Evolutionary conservation across 2,329 filamentous ascomycete genomes (phyloP), one percentile per base, ranked within the genome.

Genomic region (Diaporthe sp.): DNA sequence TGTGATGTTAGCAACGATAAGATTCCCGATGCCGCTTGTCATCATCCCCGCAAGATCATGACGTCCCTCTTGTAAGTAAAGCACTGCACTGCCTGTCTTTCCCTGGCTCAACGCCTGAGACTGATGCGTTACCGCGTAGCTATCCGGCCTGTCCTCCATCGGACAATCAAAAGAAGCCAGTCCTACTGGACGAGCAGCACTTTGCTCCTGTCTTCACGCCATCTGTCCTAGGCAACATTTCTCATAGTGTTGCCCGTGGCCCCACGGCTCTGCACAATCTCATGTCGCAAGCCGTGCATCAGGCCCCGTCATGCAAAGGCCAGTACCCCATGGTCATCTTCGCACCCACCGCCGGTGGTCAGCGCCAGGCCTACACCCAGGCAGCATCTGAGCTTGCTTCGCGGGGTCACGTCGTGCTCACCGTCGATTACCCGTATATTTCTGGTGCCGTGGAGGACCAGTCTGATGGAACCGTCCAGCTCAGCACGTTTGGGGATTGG

Each of bases 341-440:
- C 53, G 72, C 55, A 44, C 75, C 75, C 34, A 46, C 70, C 17
- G 62, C 31, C 4, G 69, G 73, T 39, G 70, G 69, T 58, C 75
- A 77, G 62, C 73, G 73, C 39, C 75, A 75, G 73, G 55, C 69
- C 10, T 77, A 77, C 25, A 73, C 75, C 8, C 75, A 77, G 69
- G 28, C 31, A 17, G 75, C 75, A 44, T 57, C 69, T 58, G 73
- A 77, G 15, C 68, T 71, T 70, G 75, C 75, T 37, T 69, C 69
- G 22, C 19, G 28, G 28, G 67, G 70, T 31, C 28, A 69, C 13
- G 42, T 77, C 15, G 75, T 71, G 10, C 42, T 75, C 22, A 70
- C 75, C 22, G 70, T 77, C 13, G 75, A 77, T 19, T 65, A 69
- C 31, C 34, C 68, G 13, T 72, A 53, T 49, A n/a, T 75, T 6